Conservation (phyloP, 371 early-diverging fungal species). For the Mucor saturninus region DNA sequence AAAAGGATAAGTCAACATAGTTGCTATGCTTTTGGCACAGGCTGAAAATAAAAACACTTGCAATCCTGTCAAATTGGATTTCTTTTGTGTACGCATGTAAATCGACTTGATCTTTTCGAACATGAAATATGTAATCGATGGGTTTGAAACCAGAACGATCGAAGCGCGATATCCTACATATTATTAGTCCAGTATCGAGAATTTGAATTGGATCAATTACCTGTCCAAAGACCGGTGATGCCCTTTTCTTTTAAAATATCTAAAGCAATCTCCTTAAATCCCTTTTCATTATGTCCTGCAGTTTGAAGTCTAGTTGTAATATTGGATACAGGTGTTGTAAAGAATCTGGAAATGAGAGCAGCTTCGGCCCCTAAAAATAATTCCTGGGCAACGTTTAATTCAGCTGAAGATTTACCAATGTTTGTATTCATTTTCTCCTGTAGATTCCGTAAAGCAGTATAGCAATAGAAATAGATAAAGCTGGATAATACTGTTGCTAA, state of each 20-base stretch:
- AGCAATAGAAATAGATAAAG: constrained; percentile 68
- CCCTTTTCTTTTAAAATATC: constrained; percentile 57
- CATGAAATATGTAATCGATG: constrained; percentile 67
- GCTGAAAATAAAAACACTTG: constrained; percentile 66
- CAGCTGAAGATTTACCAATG: constrained; percentile 43
- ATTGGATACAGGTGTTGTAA: constrained; percentile 64
- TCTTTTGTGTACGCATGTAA: constrained; percentile 36
- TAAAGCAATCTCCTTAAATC: constrained; percentile 27
- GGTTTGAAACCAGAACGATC: constrained; percentile 60
- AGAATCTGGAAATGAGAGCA: constrained; percentile 61
- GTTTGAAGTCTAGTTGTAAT: constrained; percentile 62
- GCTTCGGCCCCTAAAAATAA: constrained; percentile 67
- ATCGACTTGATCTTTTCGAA: constrained; percentile 59
- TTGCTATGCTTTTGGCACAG: constrained; percentile 59
- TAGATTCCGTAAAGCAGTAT: constrained; percentile 58
- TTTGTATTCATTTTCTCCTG: constrained; percentile 56
- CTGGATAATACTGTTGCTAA: constrained; percentile 62
- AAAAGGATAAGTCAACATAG: constrained; percentile 65
- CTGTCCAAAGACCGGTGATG: constrained; percentile 62
- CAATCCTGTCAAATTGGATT: constrained; percentile 41
- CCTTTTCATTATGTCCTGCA: constrained; percentile 35
- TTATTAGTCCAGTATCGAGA: too few species aligned
- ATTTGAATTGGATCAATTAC: constrained; percentile 16
- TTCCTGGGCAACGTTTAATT: constrained; percentile 59
- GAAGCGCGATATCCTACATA: constrained; percentile 61